A percentile compares a stretch with the other conserved stretches of the same genome.
Evolutionary conservation across 805 yeast genomes (phyloP).

Genomic region (Ogataea nonfermentans): DNA sequence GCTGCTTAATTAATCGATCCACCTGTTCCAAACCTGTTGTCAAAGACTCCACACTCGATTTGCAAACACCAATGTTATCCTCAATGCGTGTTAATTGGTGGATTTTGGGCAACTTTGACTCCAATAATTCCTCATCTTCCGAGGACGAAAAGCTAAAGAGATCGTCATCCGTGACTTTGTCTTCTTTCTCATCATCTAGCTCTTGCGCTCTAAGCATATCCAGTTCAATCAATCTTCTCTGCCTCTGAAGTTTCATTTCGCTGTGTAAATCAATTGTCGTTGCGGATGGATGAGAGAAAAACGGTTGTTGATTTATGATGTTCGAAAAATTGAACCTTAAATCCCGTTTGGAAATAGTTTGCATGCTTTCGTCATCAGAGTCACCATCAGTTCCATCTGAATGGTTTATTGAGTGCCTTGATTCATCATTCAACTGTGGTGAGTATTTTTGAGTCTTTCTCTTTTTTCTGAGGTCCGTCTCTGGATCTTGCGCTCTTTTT

Average conservation of each 20-base stretch:
- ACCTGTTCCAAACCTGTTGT: slow-evolving; percentile 32
- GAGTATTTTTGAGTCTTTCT: slow-evolving; percentile 1
- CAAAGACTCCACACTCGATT: slow-evolving; percentile 14
- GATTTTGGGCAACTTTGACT: slow-evolving; percentile 15
- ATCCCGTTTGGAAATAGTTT: slow-evolving; percentile 20
- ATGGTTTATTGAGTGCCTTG: neutral
- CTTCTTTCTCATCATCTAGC: slow-evolving; percentile 15
- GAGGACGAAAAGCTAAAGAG: slow-evolving; percentile 25
- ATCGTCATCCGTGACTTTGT: slow-evolving; percentile 17
- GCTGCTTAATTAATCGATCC: slow-evolving; percentile 29
- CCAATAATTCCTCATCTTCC: slow-evolving; percentile 25
- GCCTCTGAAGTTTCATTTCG: slow-evolving; percentile 34
- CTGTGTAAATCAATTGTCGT: slow-evolving; percentile 26
- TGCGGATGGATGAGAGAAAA: slow-evolving; percentile 26
- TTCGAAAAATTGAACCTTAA: slow-evolving; percentile 27
- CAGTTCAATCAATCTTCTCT: slow-evolving; percentile 29
- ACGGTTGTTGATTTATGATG: slow-evolving; percentile 26
- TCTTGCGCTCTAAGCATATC: slow-evolving; percentile 24
- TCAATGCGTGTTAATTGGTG: slow-evolving; percentile 15
- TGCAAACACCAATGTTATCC: slow-evolving; percentile 2
- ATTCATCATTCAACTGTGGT: neutral
- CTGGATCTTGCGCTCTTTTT: slow-evolving; percentile 3
- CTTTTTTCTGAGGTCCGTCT: slow-evolving; percentile 2
- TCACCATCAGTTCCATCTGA: neutral
- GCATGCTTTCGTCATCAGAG: slow-evolving; percentile 6